Base-by-base conservation (phyloP, 352 stramenopile genomes). In the Discostella stelligera region DNA sequence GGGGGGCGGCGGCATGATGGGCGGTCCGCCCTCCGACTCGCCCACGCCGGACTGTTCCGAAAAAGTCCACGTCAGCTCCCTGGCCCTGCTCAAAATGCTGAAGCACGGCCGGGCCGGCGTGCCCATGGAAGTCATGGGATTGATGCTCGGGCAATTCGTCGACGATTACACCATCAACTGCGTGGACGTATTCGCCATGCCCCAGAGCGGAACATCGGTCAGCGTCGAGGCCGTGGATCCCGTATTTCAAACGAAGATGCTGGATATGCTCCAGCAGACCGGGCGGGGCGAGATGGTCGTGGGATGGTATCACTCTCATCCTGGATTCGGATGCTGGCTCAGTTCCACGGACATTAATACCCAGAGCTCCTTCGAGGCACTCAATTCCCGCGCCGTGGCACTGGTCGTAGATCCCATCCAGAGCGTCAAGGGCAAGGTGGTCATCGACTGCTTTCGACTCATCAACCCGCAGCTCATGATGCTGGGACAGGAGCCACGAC, bases 61-160 rank as follows among this genome's bases (percentile, higher is more conserved):
- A 91, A 99, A 98, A 80, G 96, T 99, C 48, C 96, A 99, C 81
- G 98, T 99, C 53, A 98, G 95, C 71, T 98, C 96, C 50, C 88
- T 99, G 48, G 96, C 97, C 63, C 89, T 99, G 64, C 91, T 99
- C 14, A 99, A 99, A 89, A 99, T 99, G 97, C 94, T 99, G 52
- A 99, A 99, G 82, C 97, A 99, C 87, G 97, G 94, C 21, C 95
- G 97, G 14, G 97, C 97, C 8, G 97, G 97, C 46, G 97, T 99
- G 46, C 97, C 97, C n/a, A 99, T 99, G 96, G 97, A 99, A 89
- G 97, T 99, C 14, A 99, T 99, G 97, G 97, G 97, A 0, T 90
- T 99, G n/a, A 99, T 99, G 97, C 93, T 99, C 30, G 97, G 97
- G 50, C 95, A 99, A 84, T 99, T 99, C 82, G 96, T 99, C 20